Evolutionary conservation across 495 filamentous ascomycete species (phyloP).

Genomic region (Xylaria nigripes): DNA sequence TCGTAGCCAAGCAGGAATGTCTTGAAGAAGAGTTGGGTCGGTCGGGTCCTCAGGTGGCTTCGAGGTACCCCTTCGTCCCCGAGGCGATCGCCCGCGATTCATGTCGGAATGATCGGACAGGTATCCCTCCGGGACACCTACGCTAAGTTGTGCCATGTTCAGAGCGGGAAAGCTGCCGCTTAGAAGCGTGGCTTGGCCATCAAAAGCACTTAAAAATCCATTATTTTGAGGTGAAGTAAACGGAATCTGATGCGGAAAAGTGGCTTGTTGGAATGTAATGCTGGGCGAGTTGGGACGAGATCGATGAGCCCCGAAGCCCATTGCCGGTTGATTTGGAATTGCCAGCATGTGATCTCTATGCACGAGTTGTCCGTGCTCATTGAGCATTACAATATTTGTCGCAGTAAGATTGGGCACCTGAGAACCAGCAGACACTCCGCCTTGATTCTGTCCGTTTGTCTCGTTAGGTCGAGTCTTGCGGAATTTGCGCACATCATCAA

Average conservation of each 20-base stretch:
- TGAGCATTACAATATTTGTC: constrained; percentile 75
- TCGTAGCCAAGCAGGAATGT: constrained; percentile 93
- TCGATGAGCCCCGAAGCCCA: constrained; percentile 65
- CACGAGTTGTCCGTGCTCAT: constrained; percentile 82
- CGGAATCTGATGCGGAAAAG: constrained; percentile 53
- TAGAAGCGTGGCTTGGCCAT: constrained; percentile 61
- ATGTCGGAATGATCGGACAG: constrained; percentile 91
- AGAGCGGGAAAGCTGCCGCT: constrained; percentile 65
- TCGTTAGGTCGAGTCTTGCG: constrained; percentile 86
- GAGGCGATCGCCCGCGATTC: constrained; percentile 79
- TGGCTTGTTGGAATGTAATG: constrained; percentile 65
- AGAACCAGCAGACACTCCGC: constrained; percentile 35
- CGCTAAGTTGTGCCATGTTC: constrained; percentile 66
- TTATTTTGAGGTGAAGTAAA: constrained; percentile 93
- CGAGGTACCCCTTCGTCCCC: constrained; percentile 86
- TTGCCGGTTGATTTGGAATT: constrained; percentile 73
- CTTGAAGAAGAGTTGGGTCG: constrained; percentile 80
- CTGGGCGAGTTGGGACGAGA: constrained; percentile 93
- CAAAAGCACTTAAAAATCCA: constrained; percentile 86
- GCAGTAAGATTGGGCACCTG: constrained; percentile 46
- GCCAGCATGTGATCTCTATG: constrained; percentile 79
- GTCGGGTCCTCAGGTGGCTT: constrained; percentile 98
- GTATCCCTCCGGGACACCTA: constrained; percentile 70
- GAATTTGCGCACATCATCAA: constrained; percentile 93
- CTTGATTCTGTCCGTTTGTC: constrained; percentile 49